Conservation (phyloP, 2,329 filamentous ascomycete species). For the Cladosporium sp. region DNA sequence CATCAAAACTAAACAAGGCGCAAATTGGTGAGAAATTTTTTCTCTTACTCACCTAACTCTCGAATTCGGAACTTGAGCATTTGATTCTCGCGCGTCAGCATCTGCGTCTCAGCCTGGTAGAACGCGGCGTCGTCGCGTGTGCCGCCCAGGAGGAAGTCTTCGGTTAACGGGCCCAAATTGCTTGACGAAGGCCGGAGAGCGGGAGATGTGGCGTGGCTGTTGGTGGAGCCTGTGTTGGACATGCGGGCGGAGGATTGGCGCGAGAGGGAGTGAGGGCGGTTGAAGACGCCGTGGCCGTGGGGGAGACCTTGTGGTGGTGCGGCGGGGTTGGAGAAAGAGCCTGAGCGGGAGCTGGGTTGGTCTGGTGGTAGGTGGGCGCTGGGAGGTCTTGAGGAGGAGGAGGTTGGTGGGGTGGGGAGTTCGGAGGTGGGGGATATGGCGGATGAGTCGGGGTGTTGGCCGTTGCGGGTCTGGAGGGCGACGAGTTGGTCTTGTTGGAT, state of each 20-base stretch:
- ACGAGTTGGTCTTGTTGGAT: slow-evolving; percentile 68
- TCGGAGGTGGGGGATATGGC: slow-evolving; percentile 29
- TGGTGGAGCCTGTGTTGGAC: slow-evolving; percentile 26
- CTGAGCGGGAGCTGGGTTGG: slow-evolving; percentile 19
- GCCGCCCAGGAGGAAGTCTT: slow-evolving; percentile 56
- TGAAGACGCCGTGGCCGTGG: slow-evolving; percentile 20
- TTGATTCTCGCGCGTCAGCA: slow-evolving; percentile 72
- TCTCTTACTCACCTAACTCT: slow-evolving; percentile 62
- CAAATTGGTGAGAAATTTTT: neutral
- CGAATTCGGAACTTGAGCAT: slow-evolving; percentile 72
- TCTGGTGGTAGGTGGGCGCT: slow-evolving; percentile 42
- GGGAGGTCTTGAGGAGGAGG: slow-evolving; percentile 21
- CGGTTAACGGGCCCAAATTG: slow-evolving; percentile 35
- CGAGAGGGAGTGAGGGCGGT: slow-evolving; percentile 35
- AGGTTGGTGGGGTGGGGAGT: slow-evolving; percentile 20
- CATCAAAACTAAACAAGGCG: neutral
- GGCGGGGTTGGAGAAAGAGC: slow-evolving; percentile 18
- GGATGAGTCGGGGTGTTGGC: slow-evolving; percentile 1
- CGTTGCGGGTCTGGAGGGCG: slow-evolving; percentile 43
- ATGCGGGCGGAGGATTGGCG: slow-evolving; percentile 39
- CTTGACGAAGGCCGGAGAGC: slow-evolving; percentile 51
- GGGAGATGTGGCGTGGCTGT: slow-evolving; percentile 39
- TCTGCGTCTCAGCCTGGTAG: slow-evolving; percentile 78
- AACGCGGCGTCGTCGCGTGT: slow-evolving; percentile 68
- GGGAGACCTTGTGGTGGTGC: slow-evolving; percentile 4